A percentile compares a stretch with the other conserved stretches of the same genome.
phyloP scores from a whole-genome alignment of 2,329 filamentous ascomycete species.

The Colletotrichum abscissum region DNA sequence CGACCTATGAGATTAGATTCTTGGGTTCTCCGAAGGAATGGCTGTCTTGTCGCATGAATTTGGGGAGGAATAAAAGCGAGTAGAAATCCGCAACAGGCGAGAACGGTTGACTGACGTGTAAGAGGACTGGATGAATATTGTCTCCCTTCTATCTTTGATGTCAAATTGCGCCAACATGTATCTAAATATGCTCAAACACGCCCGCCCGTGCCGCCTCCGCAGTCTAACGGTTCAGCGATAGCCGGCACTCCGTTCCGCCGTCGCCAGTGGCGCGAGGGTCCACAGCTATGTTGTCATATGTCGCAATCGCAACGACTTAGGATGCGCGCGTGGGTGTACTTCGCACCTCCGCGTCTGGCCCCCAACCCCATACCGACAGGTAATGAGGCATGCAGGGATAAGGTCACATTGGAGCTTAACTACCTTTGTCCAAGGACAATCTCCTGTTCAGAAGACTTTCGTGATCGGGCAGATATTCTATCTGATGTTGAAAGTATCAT shows the following conservation, averaged over 20 bases:
- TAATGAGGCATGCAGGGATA: constrained; percentile 3
- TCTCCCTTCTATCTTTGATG: neutral
- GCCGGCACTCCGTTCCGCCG: neutral
- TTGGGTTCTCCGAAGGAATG: neutral
- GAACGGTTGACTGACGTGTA: neutral
- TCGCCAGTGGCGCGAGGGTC: constrained; percentile 8
- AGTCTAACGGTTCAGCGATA: neutral
- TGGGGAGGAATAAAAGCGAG: too few species aligned
- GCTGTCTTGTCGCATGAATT: neutral
- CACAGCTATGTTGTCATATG: constrained; percentile 28
- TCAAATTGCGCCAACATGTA: neutral
- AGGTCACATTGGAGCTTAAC: neutral
- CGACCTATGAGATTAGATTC: neutral
- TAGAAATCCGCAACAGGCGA: neutral
- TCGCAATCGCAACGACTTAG: constrained; percentile 16
- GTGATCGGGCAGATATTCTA: neutral
- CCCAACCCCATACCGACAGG: neutral
- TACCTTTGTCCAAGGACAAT: neutral
- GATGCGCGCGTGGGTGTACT: neutral
- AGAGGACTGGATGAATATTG: too few species aligned
- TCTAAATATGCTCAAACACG: neutral
- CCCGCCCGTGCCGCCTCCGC: neutral
- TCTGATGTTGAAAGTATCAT: neutral
- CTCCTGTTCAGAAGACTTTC: neutral
- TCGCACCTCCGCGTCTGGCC: neutral